These are phyloP conservation scores for Amanita rimosa DNA, from an alignment of 768 basidiomycete genomes.

Conservation along the genomic window DNA sequence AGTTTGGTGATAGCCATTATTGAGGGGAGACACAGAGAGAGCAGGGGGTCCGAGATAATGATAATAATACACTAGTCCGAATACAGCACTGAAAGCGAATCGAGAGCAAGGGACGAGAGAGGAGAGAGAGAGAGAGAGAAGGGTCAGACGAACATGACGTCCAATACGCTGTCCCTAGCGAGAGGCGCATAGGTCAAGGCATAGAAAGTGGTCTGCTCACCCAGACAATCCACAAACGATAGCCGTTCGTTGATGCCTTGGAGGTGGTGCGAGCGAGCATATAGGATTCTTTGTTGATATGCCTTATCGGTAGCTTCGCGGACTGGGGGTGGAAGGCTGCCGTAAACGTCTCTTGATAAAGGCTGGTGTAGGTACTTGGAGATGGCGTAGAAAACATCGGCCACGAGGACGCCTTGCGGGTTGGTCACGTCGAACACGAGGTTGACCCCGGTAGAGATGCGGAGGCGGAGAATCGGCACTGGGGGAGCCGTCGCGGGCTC, in stretches of 20 bases:
- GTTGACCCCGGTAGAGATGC: neutral
- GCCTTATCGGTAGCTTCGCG: slow-evolving; percentile 3
- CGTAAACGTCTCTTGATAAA: slow-evolving; percentile 5
- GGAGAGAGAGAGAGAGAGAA: neutral
- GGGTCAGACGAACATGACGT: neutral
- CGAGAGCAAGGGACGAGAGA: neutral
- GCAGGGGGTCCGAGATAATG: neutral
- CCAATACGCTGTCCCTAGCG: neutral
- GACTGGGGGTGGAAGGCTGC: neutral
- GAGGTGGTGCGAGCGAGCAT: neutral
- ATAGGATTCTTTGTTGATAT: neutral
- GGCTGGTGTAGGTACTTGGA: neutral
- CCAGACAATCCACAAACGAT: slow-evolving; percentile 7
- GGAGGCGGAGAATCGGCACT: neutral
- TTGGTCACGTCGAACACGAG: slow-evolving; percentile 5
- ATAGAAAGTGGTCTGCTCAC: slow-evolving; percentile 3
- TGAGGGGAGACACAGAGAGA: neutral
- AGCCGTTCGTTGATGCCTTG: slow-evolving; percentile 3
- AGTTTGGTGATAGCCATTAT: neutral
- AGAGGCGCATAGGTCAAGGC: neutral
- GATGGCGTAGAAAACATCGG: neutral
- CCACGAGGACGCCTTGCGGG: slow-evolving; percentile 2
- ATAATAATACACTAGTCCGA: neutral
- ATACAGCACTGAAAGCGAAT: slow-evolving; percentile 1
- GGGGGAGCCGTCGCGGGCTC: neutral